Base-by-base conservation (phyloP, 2,329 filamentous ascomycete genomes). In the Stagonosporopsis chrysanthemi region DNA sequence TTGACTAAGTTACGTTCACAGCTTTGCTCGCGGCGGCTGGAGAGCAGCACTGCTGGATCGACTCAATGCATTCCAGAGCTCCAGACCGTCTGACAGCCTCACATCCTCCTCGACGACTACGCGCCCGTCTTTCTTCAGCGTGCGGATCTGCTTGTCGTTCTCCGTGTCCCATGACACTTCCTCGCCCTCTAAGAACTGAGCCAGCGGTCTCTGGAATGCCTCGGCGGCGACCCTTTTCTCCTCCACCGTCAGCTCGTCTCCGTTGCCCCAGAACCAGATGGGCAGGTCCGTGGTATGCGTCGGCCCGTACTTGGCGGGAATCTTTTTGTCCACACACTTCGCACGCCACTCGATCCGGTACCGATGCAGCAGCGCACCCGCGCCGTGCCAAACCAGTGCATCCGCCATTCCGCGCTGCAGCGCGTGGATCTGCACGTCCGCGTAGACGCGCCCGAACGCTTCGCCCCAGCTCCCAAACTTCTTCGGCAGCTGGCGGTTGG, bases 201-300 rank as follows among this genome's bases (percentile, higher is more conserved):
- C 73, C 26, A 81, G 74, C 1, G 71, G 68, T 22, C 71, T 65
- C 45, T 79, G 76, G 53, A 80, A 78, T 2, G 71, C 70, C 29
- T 61, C 52, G 12, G 62, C 67, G 0, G 82, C 69, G 17, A 81
- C 55, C 6, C 46, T 45, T 65, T 83, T 82, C 68, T 86, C 84
- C 8, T 68, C 61, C 0, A 67, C 66, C 6, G 69, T 76, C 48
- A 86, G 54, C 0, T 64, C 56, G 4, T 71, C 72, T 1, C 80
- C 81, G 60, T 81, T 78, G 0, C 84, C 84, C 79, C 80, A 86
- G 54, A 85, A 83, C 84, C 84, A 86, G 28, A 86, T 79, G 6
- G 77, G 72, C 65, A 81, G 76, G 59, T 86, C 84, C 0, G 81
- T 81, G 0, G 78, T 77, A 65, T 86, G 84, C 15, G 83, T 86